These are phyloP conservation scores for Coemansia aciculifera DNA, from an alignment of 192 early-diverging fungal species.

Conservation along the genomic window DNA sequence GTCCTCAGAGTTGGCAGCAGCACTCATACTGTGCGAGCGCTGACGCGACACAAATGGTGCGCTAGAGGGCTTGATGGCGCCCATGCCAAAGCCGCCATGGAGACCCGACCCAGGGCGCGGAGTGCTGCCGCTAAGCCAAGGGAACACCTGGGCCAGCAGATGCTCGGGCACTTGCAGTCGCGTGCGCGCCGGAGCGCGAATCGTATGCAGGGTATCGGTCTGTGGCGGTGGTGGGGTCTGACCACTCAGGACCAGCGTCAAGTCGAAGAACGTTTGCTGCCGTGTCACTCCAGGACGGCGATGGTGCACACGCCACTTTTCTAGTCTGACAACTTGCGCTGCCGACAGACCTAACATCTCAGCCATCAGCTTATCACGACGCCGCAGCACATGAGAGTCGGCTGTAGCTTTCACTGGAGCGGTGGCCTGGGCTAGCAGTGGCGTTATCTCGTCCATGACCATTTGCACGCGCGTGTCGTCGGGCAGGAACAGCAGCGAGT, in stretches of 20 bases:
- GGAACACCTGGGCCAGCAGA: constrained; percentile 49
- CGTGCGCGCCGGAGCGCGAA: constrained; percentile 47
- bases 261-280: constrained; percentile 55
- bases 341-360: constrained; percentile 50
- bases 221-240: constrained; percentile 46
- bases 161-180: constrained; percentile 55
- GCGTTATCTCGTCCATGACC: constrained; percentile 47
- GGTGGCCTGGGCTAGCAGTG: constrained; percentile 37
- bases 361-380: constrained; percentile 51
- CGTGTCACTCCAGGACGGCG: constrained; percentile 49
- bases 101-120: constrained; percentile 2
- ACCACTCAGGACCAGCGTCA: constrained; percentile 49
- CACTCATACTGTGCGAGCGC: constrained; percentile 52
- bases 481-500: constrained; percentile 48
- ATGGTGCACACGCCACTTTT: constrained; percentile 55
- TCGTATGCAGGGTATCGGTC: constrained; percentile 25
- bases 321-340: constrained; percentile 50
- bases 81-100: neutral
- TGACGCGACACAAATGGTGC: constrained; percentile 37
- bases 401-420: constrained; percentile 17
- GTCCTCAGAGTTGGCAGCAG: constrained; percentile 43
- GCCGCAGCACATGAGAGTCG: constrained; percentile 45
- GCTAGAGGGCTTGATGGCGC: neutral
- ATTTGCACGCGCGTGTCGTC: constrained; percentile 53
- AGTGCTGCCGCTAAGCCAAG: constrained; percentile 32